A percentile compares a stretch with the other conserved stretches of the same genome.
Conservation (phyloP, 225 moss, liverwort and hornwort genomes). For the Polytrichum formosum region DNA sequence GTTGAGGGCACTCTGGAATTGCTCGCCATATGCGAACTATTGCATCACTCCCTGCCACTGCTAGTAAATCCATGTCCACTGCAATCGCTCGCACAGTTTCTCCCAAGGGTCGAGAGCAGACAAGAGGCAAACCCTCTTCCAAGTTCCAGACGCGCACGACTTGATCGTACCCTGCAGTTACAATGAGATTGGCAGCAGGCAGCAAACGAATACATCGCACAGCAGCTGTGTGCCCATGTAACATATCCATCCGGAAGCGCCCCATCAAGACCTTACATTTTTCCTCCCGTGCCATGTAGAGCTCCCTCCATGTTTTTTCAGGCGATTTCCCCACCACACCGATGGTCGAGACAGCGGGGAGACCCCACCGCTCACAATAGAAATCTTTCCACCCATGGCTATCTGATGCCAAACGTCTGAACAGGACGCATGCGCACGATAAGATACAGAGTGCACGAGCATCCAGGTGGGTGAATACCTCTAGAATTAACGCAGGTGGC, state of each 20-base stretch:
- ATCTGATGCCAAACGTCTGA: slow-evolving; percentile 81
- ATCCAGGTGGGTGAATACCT: slow-evolving; percentile 76
- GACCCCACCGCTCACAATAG: slow-evolving; percentile 95
- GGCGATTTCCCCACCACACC: slow-evolving; percentile 18
- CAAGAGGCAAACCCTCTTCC: slow-evolving; percentile 80
- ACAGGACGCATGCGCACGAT: slow-evolving; percentile 69
- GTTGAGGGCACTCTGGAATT: slow-evolving; percentile 59
- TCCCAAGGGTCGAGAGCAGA: slow-evolving; percentile 71
- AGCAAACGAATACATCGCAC: slow-evolving; percentile 89
- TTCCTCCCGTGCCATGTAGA: slow-evolving; percentile 87
- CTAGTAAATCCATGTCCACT: slow-evolving; percentile 73
- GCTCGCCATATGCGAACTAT: slow-evolving; percentile 75
- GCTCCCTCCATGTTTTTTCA: slow-evolving; percentile 83
- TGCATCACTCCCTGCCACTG: slow-evolving; percentile 64
- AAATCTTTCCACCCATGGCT: slow-evolving; percentile 99
- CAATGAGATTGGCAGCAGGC: slow-evolving; percentile 72
- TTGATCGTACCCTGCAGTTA: slow-evolving; percentile 84
- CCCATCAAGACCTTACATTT: slow-evolving; percentile 90
- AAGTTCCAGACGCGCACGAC: slow-evolving; percentile 91
- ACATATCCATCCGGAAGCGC: slow-evolving; percentile 80
- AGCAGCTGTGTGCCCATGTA: slow-evolving; percentile 81
- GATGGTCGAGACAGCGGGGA: slow-evolving; percentile 40
- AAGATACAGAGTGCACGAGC: slow-evolving; percentile 77
- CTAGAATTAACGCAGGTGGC: slow-evolving; percentile 70
- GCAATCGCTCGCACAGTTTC: slow-evolving; percentile 87